Base-by-base conservation (phyloP, 768 basidiomycete genomes). In the Collybia sp. region DNA sequence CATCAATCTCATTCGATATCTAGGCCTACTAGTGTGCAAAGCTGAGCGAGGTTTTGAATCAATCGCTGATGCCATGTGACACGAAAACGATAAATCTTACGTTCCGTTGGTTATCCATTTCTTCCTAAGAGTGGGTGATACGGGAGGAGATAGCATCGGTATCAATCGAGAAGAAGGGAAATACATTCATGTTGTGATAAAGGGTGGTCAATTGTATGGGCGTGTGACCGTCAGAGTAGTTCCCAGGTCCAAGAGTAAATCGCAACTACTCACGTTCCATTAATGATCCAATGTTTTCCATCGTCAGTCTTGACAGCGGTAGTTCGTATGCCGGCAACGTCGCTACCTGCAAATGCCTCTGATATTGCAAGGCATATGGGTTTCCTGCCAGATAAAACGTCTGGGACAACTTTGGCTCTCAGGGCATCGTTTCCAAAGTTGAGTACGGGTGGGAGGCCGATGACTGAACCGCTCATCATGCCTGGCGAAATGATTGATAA, bases 311-410 rank as follows among this genome's bases (percentile, higher is more conserved):
- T 87, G 45, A 64, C 77, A 0, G 91, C 93, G 3, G 76, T 77
- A 2, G 88, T 90, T 54, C 72, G 73, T 51, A 94, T 58, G 18
- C 90, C 87, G 42, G 73, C 60, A 12, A 93, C 91, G 53, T 95
- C 92, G 52, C 80, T 83, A 43, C 87, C 91, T 2, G 90, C 91
- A 48, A 86, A 88, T 0, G 92, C 90, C 63, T 96, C 93, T 30
- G 86, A 85, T 48, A 94, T 89, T 34, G 93, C 93, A 12, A 94
- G 70, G 50, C 82, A 86, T 51, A 94, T 88, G 53, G 79, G 82
- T 67, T 85, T 89, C 68, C 83, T 77, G 16, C 83, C 85, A 40
- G 76, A 69, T 30, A 91, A 68, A 2, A 88, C 75, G 45, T 87
- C 85, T 10, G 79, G 77, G 11, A 86, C 57, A 49, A 84, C 69